Conservation (phyloP, 768 basidiomycete genomes). For the Tulasnella sp. region DNA sequence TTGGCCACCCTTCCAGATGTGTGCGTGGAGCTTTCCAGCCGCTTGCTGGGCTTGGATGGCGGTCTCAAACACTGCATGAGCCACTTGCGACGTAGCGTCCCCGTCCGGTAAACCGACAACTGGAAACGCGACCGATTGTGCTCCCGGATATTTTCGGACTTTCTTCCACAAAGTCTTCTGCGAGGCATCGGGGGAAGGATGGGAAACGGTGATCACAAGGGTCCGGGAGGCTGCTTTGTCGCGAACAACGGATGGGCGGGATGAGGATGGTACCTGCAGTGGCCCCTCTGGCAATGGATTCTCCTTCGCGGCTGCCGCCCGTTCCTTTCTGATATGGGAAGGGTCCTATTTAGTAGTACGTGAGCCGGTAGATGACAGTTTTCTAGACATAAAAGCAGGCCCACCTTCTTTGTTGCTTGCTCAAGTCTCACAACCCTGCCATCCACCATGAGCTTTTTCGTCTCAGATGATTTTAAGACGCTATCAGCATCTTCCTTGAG, state of each 20-base stretch:
- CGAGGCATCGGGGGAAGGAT: conserved; percentile 37
- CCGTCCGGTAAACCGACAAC: conserved; percentile 33
- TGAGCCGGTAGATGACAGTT: background rate
- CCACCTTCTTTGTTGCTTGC: conserved; percentile 74
- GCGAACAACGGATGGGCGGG: conserved; percentile 13
- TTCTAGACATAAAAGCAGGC: background rate
- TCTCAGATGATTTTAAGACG: conserved; percentile 29
- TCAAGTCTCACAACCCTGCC: conserved; percentile 62
- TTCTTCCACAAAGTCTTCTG: conserved; percentile 74
- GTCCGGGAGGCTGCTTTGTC: conserved; percentile 84
- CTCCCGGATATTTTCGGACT: conserved; percentile 66
- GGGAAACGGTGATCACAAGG: conserved; percentile 64
- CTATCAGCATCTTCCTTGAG: conserved; percentile 75
- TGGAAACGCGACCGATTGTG: conserved; percentile 67
- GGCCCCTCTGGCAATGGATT: conserved; percentile 3
- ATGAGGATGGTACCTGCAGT: background rate
- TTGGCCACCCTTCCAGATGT: conserved; percentile 80
- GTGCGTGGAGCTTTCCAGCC: conserved; percentile 74
- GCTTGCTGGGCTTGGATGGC: conserved; percentile 60
- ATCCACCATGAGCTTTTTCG: conserved; percentile 54
- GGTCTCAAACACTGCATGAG: conserved; percentile 61
- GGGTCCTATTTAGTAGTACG: background rate
- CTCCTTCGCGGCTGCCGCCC: background rate
- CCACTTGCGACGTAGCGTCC: conserved; percentile 42
- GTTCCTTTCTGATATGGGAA: background rate